Conservation (phyloP, 2,329 filamentous ascomycete species). For the Ophiocordyceps sinensis region DNA sequence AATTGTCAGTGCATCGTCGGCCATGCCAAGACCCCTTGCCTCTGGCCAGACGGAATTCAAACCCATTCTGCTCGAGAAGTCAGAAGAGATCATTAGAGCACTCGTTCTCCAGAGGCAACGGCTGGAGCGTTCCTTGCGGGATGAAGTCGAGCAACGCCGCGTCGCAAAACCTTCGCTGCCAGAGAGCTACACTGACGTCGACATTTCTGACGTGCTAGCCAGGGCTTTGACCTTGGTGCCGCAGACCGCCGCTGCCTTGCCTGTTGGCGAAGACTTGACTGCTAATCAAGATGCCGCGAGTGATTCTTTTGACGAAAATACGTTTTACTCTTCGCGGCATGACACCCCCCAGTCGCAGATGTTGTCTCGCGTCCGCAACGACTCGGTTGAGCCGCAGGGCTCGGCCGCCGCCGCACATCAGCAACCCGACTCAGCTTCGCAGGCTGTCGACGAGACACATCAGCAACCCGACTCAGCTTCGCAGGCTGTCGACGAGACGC, state of each 20-base stretch:
- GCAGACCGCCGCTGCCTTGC: conserved; percentile 45
- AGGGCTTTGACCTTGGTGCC: conserved; percentile 59
- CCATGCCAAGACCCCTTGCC: conserved; percentile 19
- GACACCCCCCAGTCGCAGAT: conserved; percentile 52
- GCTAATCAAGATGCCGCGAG: conserved; percentile 47
- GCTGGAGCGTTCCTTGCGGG: conserved; percentile 62
- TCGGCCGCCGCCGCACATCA: conserved; percentile 2
- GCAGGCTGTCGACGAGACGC: too few species aligned
- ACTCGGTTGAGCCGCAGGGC: conserved; percentile 17
- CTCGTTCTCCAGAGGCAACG: conserved; percentile 65
- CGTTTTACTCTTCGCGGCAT: conserved; percentile 90
- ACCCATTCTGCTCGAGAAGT: conserved; percentile 74
- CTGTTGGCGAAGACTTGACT: conserved; percentile 36
- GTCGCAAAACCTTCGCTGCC: conserved; percentile 28
- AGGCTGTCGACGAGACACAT: neutral
- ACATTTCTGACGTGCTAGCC: conserved; percentile 58
- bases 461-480: neutral
- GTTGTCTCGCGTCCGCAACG: conserved; percentile 33
- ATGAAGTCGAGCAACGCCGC: conserved; percentile 56
- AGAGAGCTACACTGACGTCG: conserved; percentile 49
- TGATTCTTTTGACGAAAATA: conserved; percentile 85
- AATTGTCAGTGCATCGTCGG: neutral
- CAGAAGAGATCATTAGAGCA: conserved; percentile 68
- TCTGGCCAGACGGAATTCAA: conserved; percentile 55
- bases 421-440: neutral